These are phyloP conservation scores for Sphaerostilbella broomeana DNA, from an alignment of 2,329 filamentous ascomycete genomes.

Conservation along the genomic window DNA sequence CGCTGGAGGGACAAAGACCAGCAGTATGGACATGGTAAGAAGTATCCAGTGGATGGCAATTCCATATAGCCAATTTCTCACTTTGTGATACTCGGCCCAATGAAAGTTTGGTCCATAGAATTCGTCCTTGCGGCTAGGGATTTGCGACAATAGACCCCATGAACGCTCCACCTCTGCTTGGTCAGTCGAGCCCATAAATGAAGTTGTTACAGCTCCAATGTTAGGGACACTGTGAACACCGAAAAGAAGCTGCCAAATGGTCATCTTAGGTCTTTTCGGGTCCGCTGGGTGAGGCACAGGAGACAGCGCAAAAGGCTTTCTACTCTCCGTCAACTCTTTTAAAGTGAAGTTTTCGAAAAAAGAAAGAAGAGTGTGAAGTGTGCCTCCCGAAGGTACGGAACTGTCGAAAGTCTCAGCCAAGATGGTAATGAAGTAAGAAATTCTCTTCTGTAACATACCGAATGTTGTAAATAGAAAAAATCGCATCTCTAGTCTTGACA, in stretches of 20 bases:
- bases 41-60: slow-evolving; percentile 45
- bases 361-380: slow-evolving; percentile 59
- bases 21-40: slow-evolving; percentile 35
- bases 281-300: slow-evolving; percentile 43
- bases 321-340: slow-evolving; percentile 39
- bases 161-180: slow-evolving; percentile 51
- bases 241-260: slow-evolving; percentile 40
- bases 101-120: slow-evolving; percentile 57
- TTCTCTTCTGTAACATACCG: slow-evolving; percentile 32
- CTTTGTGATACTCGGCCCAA: slow-evolving; percentile 48
- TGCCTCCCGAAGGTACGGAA: slow-evolving; percentile 51
- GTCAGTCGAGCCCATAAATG: slow-evolving; percentile 44
- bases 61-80: slow-evolving; percentile 44
- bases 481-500: slow-evolving; percentile 46
- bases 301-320: slow-evolving; percentile 50
- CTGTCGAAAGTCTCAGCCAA: background rate
- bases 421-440: background rate
- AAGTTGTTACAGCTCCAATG: slow-evolving; percentile 51
- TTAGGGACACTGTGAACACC: slow-evolving; percentile 43
- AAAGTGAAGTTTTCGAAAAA: slow-evolving; percentile 48
- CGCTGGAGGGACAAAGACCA: slow-evolving; percentile 40
- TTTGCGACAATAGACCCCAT: slow-evolving; percentile 53
- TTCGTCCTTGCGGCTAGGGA: slow-evolving; percentile 36
- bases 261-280: slow-evolving; percentile 19
- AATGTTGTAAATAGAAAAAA: slow-evolving; percentile 41